These are phyloP conservation scores for Corylus heterophylla DNA, from an alignment of 306 rosid species.

Conservation along the genomic window DNA sequence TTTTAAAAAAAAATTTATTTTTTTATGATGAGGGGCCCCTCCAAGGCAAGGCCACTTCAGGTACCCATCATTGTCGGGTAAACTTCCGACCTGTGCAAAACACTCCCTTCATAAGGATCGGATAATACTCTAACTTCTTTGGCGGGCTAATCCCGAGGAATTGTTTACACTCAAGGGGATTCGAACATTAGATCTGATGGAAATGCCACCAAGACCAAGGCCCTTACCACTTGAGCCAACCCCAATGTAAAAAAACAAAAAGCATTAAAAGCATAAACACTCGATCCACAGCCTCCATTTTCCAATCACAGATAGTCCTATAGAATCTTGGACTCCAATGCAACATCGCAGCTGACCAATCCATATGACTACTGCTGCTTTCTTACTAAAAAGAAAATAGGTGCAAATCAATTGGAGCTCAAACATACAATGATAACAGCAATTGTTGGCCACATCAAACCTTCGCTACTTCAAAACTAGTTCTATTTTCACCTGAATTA, in stretches of 20 bases:
- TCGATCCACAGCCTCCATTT: background rate
- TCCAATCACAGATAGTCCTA: background rate
- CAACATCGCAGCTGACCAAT: background rate
- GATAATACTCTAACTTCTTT: no score
- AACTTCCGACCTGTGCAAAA: no score
- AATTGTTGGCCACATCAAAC: constrained; percentile 1
- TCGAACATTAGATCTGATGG: no score
- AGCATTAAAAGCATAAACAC: background rate
- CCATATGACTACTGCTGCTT: background rate
- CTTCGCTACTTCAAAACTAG: background rate
- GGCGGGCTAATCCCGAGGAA: no score
- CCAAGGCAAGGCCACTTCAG: no score
- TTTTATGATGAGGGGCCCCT: no score
- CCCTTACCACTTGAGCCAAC: no score
- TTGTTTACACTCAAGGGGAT: no score
- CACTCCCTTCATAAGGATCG: no score
- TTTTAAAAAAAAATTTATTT: no score
- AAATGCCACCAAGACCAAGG: no score
- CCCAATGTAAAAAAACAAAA: background rate
- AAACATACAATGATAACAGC: background rate
- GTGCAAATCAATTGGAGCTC: background rate
- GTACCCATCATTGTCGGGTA: no score
- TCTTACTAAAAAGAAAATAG: background rate
- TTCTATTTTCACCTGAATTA: background rate
- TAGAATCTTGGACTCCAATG: background rate